phyloP scores from a whole-genome alignment of 202 grass and related monocot species.

The Digitaria exilis region DNA sequence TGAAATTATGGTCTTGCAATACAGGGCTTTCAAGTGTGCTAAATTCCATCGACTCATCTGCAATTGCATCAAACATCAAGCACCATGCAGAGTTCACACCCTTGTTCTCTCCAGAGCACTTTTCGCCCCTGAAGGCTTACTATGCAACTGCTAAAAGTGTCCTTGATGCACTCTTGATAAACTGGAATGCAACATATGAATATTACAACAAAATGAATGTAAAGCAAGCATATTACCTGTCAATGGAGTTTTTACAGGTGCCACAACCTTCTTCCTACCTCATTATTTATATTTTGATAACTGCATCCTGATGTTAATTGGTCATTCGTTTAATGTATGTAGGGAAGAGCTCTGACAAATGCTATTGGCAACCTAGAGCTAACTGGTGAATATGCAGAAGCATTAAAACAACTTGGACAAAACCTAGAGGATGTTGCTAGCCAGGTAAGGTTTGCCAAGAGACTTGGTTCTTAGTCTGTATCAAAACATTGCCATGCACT shows the following conservation, averaged over 20 bases:
- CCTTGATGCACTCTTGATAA: slow-evolving; percentile 81
- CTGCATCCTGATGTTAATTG: slow-evolving; percentile 27
- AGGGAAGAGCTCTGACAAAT: slow-evolving; percentile 98
- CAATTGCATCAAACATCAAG: slow-evolving; percentile 90
- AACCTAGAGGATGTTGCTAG: slow-evolving; percentile 82
- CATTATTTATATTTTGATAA: slow-evolving; percentile 28
- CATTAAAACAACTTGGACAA: slow-evolving; percentile 88
- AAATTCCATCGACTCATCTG: slow-evolving; percentile 55
- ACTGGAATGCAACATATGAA: slow-evolving; percentile 96
- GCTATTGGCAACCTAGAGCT: slow-evolving; percentile 96
- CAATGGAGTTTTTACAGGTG: slow-evolving; percentile 99
- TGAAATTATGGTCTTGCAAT: slow-evolving; percentile 45
- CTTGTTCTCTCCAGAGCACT: slow-evolving; percentile 80
- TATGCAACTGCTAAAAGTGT: slow-evolving; percentile 94
- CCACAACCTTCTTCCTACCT: slow-evolving; percentile 22
- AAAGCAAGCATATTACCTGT: slow-evolving; percentile 98
- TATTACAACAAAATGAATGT: slow-evolving; percentile 81
- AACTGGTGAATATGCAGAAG: slow-evolving; percentile 86
- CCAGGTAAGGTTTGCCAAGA: slow-evolving; percentile 64
- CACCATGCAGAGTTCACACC: slow-evolving; percentile 92
- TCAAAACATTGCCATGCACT: background rate
- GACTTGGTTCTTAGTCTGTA: slow-evolving; percentile 24
- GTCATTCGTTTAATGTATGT: slow-evolving; percentile 28
- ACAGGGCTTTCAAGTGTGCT: slow-evolving; percentile 59
- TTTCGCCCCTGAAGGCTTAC: slow-evolving; percentile 77